Evolutionary conservation across 2,329 filamentous ascomycete genomes (phyloP), one percentile per base, ranked within the genome.

Genomic region (Aspergillus fructus): DNA sequence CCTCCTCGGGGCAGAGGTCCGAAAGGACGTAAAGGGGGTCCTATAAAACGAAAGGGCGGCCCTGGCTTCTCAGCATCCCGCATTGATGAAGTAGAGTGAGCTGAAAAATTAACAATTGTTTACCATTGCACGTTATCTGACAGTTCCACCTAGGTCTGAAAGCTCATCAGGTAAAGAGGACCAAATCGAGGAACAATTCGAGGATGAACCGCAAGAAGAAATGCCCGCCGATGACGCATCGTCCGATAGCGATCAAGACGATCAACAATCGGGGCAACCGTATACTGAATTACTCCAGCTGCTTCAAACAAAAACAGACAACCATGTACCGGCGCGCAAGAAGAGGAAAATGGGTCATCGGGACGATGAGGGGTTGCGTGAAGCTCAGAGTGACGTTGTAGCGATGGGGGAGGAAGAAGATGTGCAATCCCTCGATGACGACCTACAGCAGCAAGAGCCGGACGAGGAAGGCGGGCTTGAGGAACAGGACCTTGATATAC

Each of bases 231-330:
- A 71, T 8, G 69, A 71, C 11, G 66, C 59, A 21, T 78, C 79
- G 2, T 72, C 71, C 27, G 77, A 73, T 21, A 76, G 72, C 58
- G 76, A 76, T 19, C 75, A 74, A 40, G 81, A 81, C 47, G 78
- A 80, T 30, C 59, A 72, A 48, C 60, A 64, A 27, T 63, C 65
- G 4, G 71, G 62, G 57, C 76, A 72, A 33, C 80, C 84, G 9
- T 88, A 87, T 67, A 83, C 80, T 55, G 74, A 79, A 48, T 74
- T 88, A 15, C 73, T 88, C 15, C 79, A 84, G 60, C 77, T 85
- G 2, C 77, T 87, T 21, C 77, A 80, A 55, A 66, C 78, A 52
- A 65, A 70, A 15, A 68, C 71, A 15, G 71, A 75, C 12, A 63
- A 72, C 3, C 74, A 74, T 19, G 78, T 77, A 34, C 81, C 80